Evolutionary conservation across 2,329 filamentous ascomycete genomes (phyloP).

Genomic region (Exophiala sideris): DNA sequence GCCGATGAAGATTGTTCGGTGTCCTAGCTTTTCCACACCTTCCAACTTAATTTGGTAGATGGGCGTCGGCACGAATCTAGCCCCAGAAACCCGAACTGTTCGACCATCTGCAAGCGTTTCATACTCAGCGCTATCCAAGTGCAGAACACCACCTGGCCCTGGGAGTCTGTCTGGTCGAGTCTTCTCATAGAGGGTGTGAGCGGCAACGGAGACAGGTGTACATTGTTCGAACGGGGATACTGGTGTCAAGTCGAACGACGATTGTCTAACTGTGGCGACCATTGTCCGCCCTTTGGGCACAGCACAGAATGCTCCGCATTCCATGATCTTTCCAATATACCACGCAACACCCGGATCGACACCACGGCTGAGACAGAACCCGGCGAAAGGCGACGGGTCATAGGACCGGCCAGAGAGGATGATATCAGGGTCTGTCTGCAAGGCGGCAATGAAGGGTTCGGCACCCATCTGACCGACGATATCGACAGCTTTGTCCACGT

Average conservation of each 20-base stretch:
- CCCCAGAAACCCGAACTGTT: slow-evolving; percentile 46
- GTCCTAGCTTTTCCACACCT: slow-evolving; percentile 42
- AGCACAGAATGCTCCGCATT: slow-evolving; percentile 48
- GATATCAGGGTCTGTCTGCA: slow-evolving; percentile 44
- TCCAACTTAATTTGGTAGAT: slow-evolving; percentile 51
- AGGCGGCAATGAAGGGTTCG: slow-evolving; percentile 43
- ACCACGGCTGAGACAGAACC: slow-evolving; percentile 38
- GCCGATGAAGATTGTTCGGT: slow-evolving; percentile 47
- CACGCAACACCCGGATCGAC: slow-evolving; percentile 37
- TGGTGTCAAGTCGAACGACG: slow-evolving; percentile 48
- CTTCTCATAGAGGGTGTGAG: slow-evolving; percentile 55
- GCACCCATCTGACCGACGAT: slow-evolving; percentile 49
- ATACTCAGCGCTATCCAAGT: slow-evolving; percentile 42
- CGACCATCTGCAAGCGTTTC: slow-evolving; percentile 38
- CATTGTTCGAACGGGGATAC: slow-evolving; percentile 39
- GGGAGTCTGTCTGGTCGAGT: slow-evolving; percentile 46
- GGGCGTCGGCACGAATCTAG: slow-evolving; percentile 50
- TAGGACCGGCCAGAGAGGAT: slow-evolving; percentile 48
- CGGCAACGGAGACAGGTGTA: slow-evolving; percentile 48
- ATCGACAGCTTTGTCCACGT: slow-evolving; percentile 37
- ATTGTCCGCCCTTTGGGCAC: slow-evolving; percentile 45
- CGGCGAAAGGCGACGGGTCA: slow-evolving; percentile 42
- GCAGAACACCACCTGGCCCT: slow-evolving; percentile 47
- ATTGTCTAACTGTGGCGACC: slow-evolving; percentile 42
- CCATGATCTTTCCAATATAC: slow-evolving; percentile 57